Base-by-base conservation (phyloP, 768 basidiomycete genomes). In the Cystofilobasidium ferigula region DNA sequence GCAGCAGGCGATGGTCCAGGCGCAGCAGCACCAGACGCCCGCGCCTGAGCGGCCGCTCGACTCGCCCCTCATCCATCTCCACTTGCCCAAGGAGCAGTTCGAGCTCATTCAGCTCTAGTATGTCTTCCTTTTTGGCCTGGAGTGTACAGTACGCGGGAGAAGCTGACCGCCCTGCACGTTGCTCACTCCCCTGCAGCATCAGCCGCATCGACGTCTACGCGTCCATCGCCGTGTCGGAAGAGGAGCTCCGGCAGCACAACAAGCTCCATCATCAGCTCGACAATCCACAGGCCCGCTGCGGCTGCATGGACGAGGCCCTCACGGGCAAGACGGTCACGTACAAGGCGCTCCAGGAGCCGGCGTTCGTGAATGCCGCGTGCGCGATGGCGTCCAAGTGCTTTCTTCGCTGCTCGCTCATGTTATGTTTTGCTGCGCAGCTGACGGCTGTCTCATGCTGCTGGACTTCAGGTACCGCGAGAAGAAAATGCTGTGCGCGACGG, bases 241-340 rank as follows among this genome's bases (percentile, higher is more conserved):
- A 54, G 14, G 51, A 54, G 30, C 51, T 54, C 18, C 51, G 51
- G 7, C 51, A 54, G 51, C 51, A 54, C 51, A 54, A 54, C 30
- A 54, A 54, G 30, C 51, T 54, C 7, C 51, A 54, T 18, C 51
- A 54, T 28, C 51, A 54, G 30, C 26, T 54, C 12, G 51, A 54
- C 30, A 2, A 54, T 14, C 32, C 51, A 28, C 28, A 54, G 1
- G 51, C 51, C 5, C 51, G 30, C 4, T 54, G 51, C 51, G 51
- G 16, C 26, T 54, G 51, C 51, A 32, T 54, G 28, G 51, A 54
- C 16, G 51, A 54, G 51, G 51, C 51, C 28, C 30, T 54, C 28
- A 16, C n/a, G 18, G 51, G 51, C 26, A 54, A 54, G 16, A 32
- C 30, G 2, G 30, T 54, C 51, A 54, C 51, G 13, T 32, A 54